These are phyloP conservation scores for Dothistroma pini DNA, from an alignment of 2,329 filamentous ascomycete genomes.

Conservation along the genomic window DNA sequence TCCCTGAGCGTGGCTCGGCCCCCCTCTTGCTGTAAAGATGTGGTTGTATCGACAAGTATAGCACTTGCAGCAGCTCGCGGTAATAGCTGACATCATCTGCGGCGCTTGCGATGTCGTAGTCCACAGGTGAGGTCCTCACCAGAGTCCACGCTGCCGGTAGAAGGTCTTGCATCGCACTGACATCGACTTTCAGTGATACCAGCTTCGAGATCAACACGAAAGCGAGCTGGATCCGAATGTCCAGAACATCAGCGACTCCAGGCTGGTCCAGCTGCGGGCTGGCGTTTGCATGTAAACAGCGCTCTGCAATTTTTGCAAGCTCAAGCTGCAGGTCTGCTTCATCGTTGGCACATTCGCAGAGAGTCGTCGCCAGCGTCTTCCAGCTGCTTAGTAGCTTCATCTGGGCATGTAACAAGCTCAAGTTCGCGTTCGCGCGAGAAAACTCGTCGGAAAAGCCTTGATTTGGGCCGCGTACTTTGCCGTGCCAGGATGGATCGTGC, in stretches of 20 bases:
- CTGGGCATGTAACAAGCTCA: conserved; percentile 90
- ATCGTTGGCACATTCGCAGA: conserved; percentile 60
- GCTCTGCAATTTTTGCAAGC: conserved; percentile 69
- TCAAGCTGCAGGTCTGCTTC: conserved; percentile 60
- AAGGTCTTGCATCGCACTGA: conserved; percentile 51
- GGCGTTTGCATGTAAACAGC: conserved; percentile 76
- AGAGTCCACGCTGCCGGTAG: conserved; percentile 60
- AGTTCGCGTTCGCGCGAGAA: conserved; percentile 79
- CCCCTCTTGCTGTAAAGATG: conserved; percentile 40
- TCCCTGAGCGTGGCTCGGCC: conserved; percentile 1
- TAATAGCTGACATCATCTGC: conserved; percentile 66
- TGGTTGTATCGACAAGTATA: conserved; percentile 76
- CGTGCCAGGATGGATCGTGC: conserved; percentile 75
- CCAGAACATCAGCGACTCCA: conserved; percentile 75
- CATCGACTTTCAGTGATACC: conserved; percentile 52
- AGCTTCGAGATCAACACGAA: conserved; percentile 79
- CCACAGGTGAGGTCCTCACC: conserved; percentile 51
- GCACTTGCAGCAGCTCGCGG: conserved; percentile 74
- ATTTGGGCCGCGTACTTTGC: conserved; percentile 44
- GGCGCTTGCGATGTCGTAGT: conserved; percentile 58
- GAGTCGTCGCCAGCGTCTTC: conserved; percentile 81
- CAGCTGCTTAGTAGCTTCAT: conserved; percentile 81
- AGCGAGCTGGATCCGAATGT: conserved; percentile 73
- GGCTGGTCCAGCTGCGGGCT: conserved; percentile 67
- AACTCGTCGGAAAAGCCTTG: conserved; percentile 81